phyloP scores from a whole-genome alignment of 1,284 basidiomycete genomes.

The Porodaedalea pini region DNA sequence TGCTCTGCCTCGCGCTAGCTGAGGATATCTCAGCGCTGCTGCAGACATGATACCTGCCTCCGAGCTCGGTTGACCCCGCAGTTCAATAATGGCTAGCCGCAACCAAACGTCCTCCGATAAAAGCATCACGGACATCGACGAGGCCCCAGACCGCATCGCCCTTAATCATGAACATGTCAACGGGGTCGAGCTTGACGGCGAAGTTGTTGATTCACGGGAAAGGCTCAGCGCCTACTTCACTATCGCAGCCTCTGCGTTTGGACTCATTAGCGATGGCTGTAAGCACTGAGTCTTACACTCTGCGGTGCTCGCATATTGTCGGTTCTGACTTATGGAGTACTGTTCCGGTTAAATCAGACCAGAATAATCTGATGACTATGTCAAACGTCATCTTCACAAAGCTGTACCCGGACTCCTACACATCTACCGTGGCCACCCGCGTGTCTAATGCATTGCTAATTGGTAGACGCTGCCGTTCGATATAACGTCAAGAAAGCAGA shows the following conservation, averaged over 20 bases:
- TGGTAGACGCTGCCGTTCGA: slow-evolving; percentile 39
- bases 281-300: no score
- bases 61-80: no score
- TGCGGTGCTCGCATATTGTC: background rate
- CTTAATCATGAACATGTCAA: background rate
- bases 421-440: slow-evolving; percentile 57
- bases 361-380: slow-evolving; percentile 70
- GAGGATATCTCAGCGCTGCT: no score
- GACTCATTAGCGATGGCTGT: slow-evolving; percentile 71
- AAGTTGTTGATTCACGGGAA: slow-evolving; percentile 33
- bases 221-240: slow-evolving; percentile 55
- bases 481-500: background rate
- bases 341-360: slow-evolving; percentile 40
- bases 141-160: no score
- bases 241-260: slow-evolving; percentile 61
- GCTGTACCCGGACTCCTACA: slow-evolving; percentile 60
- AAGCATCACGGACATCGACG: background rate
- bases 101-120: slow-evolving; percentile 8
- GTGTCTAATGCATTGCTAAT: slow-evolving; percentile 74
- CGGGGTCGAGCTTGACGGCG: slow-evolving; percentile 7
- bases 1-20: no score
- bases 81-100: no score
- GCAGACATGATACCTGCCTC: no score
- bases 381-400: slow-evolving; percentile 59
- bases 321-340: background rate